Evolutionary conservation across 1,284 basidiomycete species (phyloP).

Genomic region (Tylopilus orsonianus): DNA sequence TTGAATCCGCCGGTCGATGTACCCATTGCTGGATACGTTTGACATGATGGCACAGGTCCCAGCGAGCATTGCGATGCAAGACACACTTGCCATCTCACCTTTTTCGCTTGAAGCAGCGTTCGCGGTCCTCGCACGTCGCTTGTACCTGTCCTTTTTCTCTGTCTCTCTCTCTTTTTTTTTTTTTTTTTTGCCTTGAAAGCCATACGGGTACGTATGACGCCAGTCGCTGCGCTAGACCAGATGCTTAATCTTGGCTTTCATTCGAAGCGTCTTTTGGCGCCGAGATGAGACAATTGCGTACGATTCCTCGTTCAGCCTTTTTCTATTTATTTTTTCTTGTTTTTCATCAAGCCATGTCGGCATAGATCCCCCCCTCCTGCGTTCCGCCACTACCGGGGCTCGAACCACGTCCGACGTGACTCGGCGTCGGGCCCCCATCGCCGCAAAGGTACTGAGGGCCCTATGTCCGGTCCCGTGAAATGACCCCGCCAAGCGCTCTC

Average conservation of each 20-base stretch:
- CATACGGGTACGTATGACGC: slow-evolving; percentile 1
- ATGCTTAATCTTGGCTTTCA: no score
- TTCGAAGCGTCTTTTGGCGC: no score
- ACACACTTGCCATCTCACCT: slow-evolving; percentile 5
- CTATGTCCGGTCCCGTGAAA: slow-evolving; percentile 21
- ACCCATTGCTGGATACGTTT: slow-evolving; percentile 9
- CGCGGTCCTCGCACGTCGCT: no score
- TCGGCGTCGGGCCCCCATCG: slow-evolving; percentile 5
- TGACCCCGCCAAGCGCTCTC: no score
- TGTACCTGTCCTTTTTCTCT: no score
- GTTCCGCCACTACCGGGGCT: slow-evolving; percentile 2
- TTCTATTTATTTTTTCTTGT: slow-evolving; percentile 1
- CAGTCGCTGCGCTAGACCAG: no score
- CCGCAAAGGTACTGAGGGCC: slow-evolving; percentile 8
- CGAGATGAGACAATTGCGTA: slow-evolving; percentile 9
- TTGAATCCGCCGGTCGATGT: slow-evolving; percentile 4
- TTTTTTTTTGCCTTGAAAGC: no score
- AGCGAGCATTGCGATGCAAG: neutral
- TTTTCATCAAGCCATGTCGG: slow-evolving; percentile 16
- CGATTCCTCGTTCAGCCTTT: slow-evolving; percentile 3
- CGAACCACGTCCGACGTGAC: neutral
- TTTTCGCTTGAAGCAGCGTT: no score
- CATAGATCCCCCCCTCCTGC: slow-evolving; percentile 13
- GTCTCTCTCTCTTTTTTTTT: no score
- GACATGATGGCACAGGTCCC: slow-evolving; percentile 11